Base-by-base conservation (phyloP, 176 grass and related monocot genomes). In the Ensete ventricosum region DNA sequence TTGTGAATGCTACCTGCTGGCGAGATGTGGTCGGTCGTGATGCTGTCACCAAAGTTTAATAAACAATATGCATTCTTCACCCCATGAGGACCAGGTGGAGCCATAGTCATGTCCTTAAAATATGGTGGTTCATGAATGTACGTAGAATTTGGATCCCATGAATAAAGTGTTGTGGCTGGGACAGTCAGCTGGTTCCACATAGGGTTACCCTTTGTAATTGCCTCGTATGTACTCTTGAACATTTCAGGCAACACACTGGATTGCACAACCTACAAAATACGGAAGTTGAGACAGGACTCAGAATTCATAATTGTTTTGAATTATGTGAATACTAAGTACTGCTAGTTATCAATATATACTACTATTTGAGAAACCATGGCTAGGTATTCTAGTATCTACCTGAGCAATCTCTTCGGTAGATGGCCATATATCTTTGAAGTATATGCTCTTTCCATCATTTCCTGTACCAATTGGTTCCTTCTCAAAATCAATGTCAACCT, bases 401-500 rank as follows among this genome's bases (percentile, higher is more conserved):
- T 87, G 24, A 19, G 88, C 85, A 76, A 99, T 89, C 90, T 99
- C 95, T 88, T 99, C 95, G 64, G 79, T 94, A 19, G 88, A 87
- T 76, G 95, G 95, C 95, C 95, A 99, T 85, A 99, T 87, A 84
- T 99, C 95, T 82, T 78, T 89, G 75, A 99, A 93, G 76, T 76
- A 99, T 26, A 99, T 80, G 69, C 89, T 82, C 71, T 91, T 91
- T 52, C 90, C 88, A 64, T 99, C 84, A 75, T 99, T 99, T 57
- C 88, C 88, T 14, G 87, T 50, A 51, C 95, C 95, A 84, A 99
- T 99, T 54, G 95, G 88, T 77, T 99, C 90, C 63, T 78, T 94
- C 80, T 99, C 90, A 86, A 99, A 99, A 83, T 99, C 95, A 83
- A 99, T 99, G 55, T 94, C 84, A 75, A 99, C 95, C 95, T 99